Evolutionary conservation across 495 filamentous ascomycete species (phyloP), one percentile per base, ranked within the genome.

Genomic region (Rostrohypoxylon terebratum): DNA sequence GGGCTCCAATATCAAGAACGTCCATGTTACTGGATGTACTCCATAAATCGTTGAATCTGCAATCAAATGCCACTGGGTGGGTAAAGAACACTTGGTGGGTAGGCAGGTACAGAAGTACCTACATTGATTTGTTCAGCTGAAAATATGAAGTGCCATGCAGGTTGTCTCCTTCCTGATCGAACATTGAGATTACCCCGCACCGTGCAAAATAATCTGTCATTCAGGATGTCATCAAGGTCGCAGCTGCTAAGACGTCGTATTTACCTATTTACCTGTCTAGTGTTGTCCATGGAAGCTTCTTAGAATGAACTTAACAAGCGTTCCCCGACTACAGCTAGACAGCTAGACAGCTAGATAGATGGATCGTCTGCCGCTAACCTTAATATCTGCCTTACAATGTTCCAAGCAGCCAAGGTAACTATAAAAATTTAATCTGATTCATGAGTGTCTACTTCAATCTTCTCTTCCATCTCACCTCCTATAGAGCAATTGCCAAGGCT

Each of bases 311-410:
- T 28, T 25, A 20, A 50, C 47, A 50, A 10, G 33, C 54, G 10
- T 38, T 9, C 54, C 33, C n/a, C n/a, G n/a, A n/a, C n/a, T n/a
- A n/a, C n/a, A n/a, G n/a, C n/a, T n/a, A n/a, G n/a, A n/a, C n/a
- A n/a, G n/a, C n/a, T n/a, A n/a, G 33, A 13, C 5, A n/a, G n/a
- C n/a, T n/a, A n/a, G n/a, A n/a, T n/a, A 23, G 21, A 18, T 21
- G 47, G 47, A 13, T 50, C 47, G 23, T 23, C 47, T 25, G 18
- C 47, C 54, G 54, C 54, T 58, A 58, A 58, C 33, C 34, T 55
- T 55, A 55, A 55, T 28, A 28, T 55, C 36, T 18, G n/a, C 23
- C 11, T 31, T n/a, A 45, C n/a, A n/a, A 18, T 44, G 14, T 11
- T 8, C 6, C 6, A 44, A 44, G 2, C 42, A 2, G 3, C 28